Percentiles rank a stretch among this genome's conserved stretches.
Evolutionary conservation across 306 rosid species (phyloP).

Genomic region (Malus domestica): DNA sequence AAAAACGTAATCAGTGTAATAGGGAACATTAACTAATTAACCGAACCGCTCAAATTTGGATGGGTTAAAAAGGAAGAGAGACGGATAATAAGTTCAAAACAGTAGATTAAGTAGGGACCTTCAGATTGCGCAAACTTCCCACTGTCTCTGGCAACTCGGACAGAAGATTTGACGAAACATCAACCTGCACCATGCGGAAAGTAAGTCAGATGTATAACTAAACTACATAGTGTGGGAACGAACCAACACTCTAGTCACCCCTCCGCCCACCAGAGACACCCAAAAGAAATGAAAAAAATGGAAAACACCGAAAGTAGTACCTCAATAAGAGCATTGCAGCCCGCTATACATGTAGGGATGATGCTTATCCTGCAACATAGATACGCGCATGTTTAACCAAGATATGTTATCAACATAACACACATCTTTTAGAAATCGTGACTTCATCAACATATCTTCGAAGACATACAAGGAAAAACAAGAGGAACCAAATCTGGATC

Average conservation of each 20-base stretch:
- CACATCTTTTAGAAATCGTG: not conserved
- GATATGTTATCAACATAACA: not conserved
- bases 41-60: not conserved
- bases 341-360: constrained; percentile 48
- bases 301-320: constrained; percentile 21
- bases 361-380: constrained; percentile 51
- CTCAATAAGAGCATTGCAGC: constrained; percentile 75
- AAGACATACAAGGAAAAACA: not conserved
- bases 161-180: constrained; percentile 73
- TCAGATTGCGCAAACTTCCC: constrained; percentile 55
- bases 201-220: not conserved
- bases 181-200: constrained; percentile 40
- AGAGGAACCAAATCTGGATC: not conserved
- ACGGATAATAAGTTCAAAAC: not conserved
- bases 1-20: not conserved
- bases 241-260: not conserved
- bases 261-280: not conserved
- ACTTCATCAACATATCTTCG: not conserved
- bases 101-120: constrained; percentile 34
- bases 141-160: constrained; percentile 70
- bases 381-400: not conserved
- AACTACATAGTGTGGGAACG: not conserved
- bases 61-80: not conserved
- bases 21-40: not conserved
- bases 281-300: not conserved